phyloP scores from a whole-genome alignment of 805 yeast genomes.

The Teunomyces pallodes region DNA sequence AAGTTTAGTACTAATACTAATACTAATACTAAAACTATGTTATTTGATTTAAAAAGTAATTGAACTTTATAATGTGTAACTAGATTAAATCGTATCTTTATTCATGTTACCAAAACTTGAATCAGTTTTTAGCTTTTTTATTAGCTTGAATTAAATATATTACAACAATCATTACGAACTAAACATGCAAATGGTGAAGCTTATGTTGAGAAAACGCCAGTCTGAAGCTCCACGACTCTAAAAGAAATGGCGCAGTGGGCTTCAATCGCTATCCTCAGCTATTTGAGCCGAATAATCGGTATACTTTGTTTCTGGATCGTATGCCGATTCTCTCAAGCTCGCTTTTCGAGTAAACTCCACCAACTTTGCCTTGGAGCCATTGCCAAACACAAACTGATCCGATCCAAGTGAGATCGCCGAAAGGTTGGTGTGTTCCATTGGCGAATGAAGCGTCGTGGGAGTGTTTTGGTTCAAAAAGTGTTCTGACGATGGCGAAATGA shows the following conservation, averaged over 20 bases:
- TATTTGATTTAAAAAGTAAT: no score
- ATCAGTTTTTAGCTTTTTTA: no score
- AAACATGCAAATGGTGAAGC: no score
- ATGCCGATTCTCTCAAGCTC: constrained; percentile 40
- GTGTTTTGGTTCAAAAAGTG: constrained; percentile 6
- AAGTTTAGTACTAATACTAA: background rate
- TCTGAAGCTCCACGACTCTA: no score
- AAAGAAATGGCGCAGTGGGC: no score
- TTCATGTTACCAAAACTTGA: no score
- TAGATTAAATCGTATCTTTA: no score
- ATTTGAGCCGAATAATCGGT: constrained; percentile 35
- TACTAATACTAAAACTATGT: background rate
- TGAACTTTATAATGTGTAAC: no score
- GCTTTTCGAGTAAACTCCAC: constrained; percentile 48
- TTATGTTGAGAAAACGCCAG: background rate
- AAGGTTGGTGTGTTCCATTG: constrained; percentile 15
- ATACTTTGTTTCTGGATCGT: constrained; percentile 27
- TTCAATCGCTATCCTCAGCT: constrained; percentile 18
- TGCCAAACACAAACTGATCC: constrained; percentile 8
- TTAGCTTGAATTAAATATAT: no score
- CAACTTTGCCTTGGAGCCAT: constrained; percentile 35
- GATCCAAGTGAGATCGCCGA: constrained; percentile 21
- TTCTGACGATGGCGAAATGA: constrained; percentile 12
- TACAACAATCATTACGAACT: no score
- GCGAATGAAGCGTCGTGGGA: constrained; percentile 7